Evolutionary conservation across 345 rosid genomes (phyloP).

Genomic region (Melaleuca quinquenervia): DNA sequence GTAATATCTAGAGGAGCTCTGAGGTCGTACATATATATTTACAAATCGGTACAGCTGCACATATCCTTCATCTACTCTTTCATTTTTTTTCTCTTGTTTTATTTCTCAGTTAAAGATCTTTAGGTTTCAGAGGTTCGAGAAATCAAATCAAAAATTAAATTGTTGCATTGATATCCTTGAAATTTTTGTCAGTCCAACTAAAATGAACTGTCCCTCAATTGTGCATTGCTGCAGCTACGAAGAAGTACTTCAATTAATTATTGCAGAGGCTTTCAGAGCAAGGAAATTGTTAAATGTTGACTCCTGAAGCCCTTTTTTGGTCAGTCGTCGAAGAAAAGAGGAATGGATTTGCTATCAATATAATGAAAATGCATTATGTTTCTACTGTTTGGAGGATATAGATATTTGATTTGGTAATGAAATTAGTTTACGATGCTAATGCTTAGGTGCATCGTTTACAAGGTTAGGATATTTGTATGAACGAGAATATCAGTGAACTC

Average conservation of each 20-base stretch:
- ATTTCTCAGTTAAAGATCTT: not conserved
- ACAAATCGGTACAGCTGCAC: not conserved
- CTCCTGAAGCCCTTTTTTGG: not conserved
- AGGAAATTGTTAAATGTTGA: not conserved
- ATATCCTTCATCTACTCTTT: too few species aligned
- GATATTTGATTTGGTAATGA: too few species aligned
- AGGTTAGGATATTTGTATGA: too few species aligned
- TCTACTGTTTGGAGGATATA: too few species aligned
- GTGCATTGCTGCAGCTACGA: not conserved
- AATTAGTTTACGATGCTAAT: too few species aligned
- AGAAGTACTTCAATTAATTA: not conserved
- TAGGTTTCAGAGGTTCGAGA: not conserved
- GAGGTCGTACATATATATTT: too few species aligned
- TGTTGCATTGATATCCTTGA: not conserved
- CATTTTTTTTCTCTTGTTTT: too few species aligned
- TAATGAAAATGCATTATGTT: too few species aligned
- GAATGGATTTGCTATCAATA: too few species aligned
- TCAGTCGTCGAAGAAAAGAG: not conserved
- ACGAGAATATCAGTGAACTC: too few species aligned
- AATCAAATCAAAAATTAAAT: not conserved
- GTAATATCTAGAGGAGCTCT: too few species aligned
- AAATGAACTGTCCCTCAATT: not conserved
- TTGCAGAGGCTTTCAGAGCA: not conserved
- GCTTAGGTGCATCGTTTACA: too few species aligned
- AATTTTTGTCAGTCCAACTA: not conserved